Evolutionary conservation across 2,329 filamentous ascomycete genomes (phyloP).

Genomic region (Alternaria arborescens): DNA sequence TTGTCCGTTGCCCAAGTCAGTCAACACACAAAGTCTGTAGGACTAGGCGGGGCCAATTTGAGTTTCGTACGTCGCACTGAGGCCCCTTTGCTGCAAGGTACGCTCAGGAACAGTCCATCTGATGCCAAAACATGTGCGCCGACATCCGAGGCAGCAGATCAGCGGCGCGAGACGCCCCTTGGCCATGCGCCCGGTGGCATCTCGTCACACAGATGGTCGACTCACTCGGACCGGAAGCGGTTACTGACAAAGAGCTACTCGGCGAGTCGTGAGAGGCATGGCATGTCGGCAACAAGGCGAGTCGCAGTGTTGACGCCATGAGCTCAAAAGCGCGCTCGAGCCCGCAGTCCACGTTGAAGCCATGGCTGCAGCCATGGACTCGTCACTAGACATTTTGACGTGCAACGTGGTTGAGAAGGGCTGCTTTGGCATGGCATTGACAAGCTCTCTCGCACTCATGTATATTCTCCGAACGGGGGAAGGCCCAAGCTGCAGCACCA

Average conservation of each 20-base stretch:
- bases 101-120: constrained; percentile 29
- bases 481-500: constrained; percentile 24
- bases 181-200: constrained; percentile 36
- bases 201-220: constrained; percentile 35
- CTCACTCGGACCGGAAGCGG: constrained; percentile 31
- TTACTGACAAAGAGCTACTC: constrained; percentile 28
- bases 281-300: constrained; percentile 18
- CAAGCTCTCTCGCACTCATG: constrained; percentile 3
- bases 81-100: constrained; percentile 49
- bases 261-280: constrained; percentile 32
- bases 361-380: constrained; percentile 8
- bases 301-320: constrained; percentile 27
- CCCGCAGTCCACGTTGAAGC: constrained; percentile 25
- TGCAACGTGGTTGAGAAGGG: constrained; percentile 11
- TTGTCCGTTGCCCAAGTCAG: constrained; percentile 33
- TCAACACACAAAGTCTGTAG: constrained; percentile 32
- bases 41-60: constrained; percentile 36
- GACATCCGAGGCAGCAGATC: constrained; percentile 37
- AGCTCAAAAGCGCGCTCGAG: constrained; percentile 31
- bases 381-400: constrained; percentile 9
- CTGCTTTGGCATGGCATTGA: background rate
- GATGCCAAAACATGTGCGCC: constrained; percentile 26
- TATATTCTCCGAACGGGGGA: constrained; percentile 28
- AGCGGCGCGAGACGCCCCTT: constrained; percentile 42
- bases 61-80: constrained; percentile 39